Conservation (phyloP, 2,329 filamentous ascomycete genomes). For the Diaporthe velutina region DNA sequence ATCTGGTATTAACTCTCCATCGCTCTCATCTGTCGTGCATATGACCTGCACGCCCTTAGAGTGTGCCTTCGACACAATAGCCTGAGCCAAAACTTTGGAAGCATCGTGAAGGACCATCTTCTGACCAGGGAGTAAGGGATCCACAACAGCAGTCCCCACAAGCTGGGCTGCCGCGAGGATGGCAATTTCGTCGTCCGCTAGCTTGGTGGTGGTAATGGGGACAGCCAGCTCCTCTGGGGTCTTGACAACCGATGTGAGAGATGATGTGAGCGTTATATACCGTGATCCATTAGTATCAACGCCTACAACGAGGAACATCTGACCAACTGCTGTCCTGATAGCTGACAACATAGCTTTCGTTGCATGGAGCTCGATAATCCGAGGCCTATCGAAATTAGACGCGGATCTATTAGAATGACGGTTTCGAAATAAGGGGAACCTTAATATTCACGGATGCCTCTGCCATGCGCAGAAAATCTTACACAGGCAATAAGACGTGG, state of each 20-base stretch:
- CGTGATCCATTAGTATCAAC: neutral
- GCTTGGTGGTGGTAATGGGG: neutral
- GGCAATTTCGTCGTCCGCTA: neutral
- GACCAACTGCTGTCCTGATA: conserved; percentile 13
- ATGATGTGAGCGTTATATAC: neutral
- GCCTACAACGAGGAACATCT: conserved; percentile 11
- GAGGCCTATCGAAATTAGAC: neutral
- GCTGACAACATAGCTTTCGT: conserved; percentile 4
- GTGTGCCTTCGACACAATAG: neutral
- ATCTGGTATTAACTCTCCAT: neutral
- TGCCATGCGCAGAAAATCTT: no score
- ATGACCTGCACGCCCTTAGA: neutral
- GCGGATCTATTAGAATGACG: neutral
- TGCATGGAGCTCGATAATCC: neutral
- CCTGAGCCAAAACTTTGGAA: neutral
- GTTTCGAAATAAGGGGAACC: neutral
- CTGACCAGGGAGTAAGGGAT: neutral
- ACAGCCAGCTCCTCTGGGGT: neutral
- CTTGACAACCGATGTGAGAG: neutral
- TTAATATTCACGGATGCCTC: neutral
- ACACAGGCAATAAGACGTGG: neutral
- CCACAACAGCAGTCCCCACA: neutral
- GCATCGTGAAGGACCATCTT: neutral
- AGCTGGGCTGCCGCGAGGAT: neutral
- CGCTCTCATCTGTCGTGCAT: neutral